Conservation (phyloP, 73 alveolate species). For the Tetrahymena thermophila region DNA sequence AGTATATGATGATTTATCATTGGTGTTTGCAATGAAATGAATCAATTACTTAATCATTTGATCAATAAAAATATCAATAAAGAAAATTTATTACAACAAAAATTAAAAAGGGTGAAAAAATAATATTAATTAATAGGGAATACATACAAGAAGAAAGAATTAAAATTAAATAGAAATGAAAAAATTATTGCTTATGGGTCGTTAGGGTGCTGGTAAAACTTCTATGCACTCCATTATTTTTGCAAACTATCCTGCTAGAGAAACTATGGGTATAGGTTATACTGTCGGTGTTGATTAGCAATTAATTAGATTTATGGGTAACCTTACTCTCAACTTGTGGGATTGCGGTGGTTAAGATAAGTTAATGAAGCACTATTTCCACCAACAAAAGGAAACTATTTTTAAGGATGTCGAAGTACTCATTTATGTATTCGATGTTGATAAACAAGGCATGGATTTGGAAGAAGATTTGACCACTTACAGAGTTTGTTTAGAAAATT, state of each 20-base stretch:
- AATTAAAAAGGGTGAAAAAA: not conserved
- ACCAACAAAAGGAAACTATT: conserved; percentile 75
- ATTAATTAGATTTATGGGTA: conserved; percentile 81
- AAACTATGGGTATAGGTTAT: conserved; percentile 74
- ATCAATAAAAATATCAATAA: not conserved
- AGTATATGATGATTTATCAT: not conserved
- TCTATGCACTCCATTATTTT: conserved; percentile 88
- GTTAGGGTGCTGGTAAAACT: conserved; percentile 84
- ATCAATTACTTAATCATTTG: not conserved
- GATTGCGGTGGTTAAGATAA: conserved; percentile 96
- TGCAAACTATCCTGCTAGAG: conserved; percentile 86
- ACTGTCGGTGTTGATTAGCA: conserved; percentile 76
- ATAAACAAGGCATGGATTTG: conserved; percentile 46
- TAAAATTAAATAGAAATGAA: conserved; percentile 9
- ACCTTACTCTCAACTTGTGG: conserved; percentile 79
- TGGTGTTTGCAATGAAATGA: not conserved
- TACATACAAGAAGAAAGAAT: not conserved
- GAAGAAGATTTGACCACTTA: conserved; percentile 51
- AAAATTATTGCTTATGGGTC: conserved; percentile 81
- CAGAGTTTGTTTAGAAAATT: conserved; percentile 69
- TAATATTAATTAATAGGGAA: not conserved
- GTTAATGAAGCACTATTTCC: conserved; percentile 83
- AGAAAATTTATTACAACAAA: not conserved
- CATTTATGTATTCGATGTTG: conserved; percentile 88
- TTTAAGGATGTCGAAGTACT: conserved; percentile 91